These are phyloP conservation scores for Aristolochia fimbriata DNA, from an alignment of 164 flowering plant genomes.

Conservation along the genomic window DNA sequence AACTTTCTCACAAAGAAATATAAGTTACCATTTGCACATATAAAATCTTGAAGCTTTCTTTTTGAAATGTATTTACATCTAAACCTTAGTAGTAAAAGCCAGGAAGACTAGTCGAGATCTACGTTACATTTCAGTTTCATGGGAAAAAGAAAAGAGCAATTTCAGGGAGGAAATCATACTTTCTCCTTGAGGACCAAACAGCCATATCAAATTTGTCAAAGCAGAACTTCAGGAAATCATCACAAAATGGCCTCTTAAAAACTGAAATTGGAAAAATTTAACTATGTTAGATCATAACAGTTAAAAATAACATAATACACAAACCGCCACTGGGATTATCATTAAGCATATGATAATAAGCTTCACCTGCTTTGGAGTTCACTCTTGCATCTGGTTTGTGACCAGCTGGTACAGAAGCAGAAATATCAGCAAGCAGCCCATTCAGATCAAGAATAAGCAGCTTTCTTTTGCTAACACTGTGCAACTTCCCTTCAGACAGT, in stretches of 20 bases:
- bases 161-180: constrained; percentile 23
- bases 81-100: too few species aligned
- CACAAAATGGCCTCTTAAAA: constrained; percentile 68
- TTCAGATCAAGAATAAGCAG: constrained; percentile 86
- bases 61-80: too few species aligned
- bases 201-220: constrained; percentile 76
- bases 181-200: constrained; percentile 79
- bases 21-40: too few species aligned
- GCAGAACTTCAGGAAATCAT: constrained; percentile 72
- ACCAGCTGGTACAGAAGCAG: constrained; percentile 32
- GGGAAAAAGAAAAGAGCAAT: too few species aligned
- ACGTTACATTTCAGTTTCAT: too few species aligned
- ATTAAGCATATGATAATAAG: constrained; percentile 1
- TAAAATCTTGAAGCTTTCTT: too few species aligned
- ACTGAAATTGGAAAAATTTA: constrained; percentile 32
- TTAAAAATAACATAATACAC: background rate
- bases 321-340: background rate
- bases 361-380: constrained; percentile 49
- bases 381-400: constrained; percentile 34
- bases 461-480: constrained; percentile 22
- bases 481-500: constrained; percentile 6
- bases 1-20: too few species aligned
- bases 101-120: too few species aligned
- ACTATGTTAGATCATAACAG: background rate
- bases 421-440: constrained; percentile 78